Evolutionary conservation across 352 stramenopile genomes (phyloP).

Genomic region (Phytophthora pistaciae): DNA sequence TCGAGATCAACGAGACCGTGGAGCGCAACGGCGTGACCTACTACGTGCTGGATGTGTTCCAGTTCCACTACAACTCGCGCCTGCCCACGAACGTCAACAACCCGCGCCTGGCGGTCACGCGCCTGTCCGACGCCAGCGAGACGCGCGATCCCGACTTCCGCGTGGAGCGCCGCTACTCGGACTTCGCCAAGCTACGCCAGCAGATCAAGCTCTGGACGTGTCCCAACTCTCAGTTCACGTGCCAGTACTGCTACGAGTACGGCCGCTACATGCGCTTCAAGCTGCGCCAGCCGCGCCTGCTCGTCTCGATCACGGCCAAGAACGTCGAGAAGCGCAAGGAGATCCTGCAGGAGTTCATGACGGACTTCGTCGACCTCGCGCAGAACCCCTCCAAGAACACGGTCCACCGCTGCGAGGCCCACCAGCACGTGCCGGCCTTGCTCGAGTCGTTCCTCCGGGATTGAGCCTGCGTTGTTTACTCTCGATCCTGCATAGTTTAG

Average conservation of each 20-base stretch:
- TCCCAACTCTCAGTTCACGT: slow-evolving; percentile 58
- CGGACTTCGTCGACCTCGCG: slow-evolving; percentile 56
- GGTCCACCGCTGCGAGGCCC: slow-evolving; percentile 49
- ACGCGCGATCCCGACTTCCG: slow-evolving; percentile 53
- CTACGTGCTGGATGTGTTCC: slow-evolving; percentile 67
- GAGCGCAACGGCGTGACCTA: slow-evolving; percentile 52
- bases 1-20: slow-evolving; percentile 60
- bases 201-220: slow-evolving; percentile 54
- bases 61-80: slow-evolving; percentile 59
- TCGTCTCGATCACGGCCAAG: slow-evolving; percentile 43
- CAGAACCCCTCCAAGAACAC: slow-evolving; percentile 48
- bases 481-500: slow-evolving; percentile 9
- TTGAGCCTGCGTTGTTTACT: slow-evolving; percentile 27
- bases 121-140: slow-evolving; percentile 28
- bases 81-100: slow-evolving; percentile 58
- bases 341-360: slow-evolving; percentile 62
- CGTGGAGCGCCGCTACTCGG: slow-evolving; percentile 70
- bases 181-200: slow-evolving; percentile 61
- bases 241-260: slow-evolving; percentile 71
- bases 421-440: slow-evolving; percentile 55
- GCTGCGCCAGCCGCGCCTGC: slow-evolving; percentile 51
- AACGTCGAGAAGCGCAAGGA: slow-evolving; percentile 54
- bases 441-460: slow-evolving; percentile 57
- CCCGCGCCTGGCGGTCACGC: slow-evolving; percentile 39
- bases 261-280: slow-evolving; percentile 63